Conservation (phyloP, 108 stramenopile genomes). For the Stephanodiscus minutulus region DNA sequence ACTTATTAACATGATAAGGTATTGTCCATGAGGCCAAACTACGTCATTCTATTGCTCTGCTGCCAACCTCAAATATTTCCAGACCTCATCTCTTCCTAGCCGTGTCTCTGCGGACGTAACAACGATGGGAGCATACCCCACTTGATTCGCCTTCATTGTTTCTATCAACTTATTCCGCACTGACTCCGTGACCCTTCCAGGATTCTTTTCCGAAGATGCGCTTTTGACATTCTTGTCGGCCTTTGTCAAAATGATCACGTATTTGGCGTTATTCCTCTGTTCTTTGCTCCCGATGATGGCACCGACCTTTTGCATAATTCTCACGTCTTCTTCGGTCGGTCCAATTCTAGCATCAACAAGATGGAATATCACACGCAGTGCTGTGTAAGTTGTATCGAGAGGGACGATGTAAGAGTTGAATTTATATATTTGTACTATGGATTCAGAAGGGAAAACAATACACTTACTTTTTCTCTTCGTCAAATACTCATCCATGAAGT, state of each 20-base stretch:
- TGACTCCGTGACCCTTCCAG: slow-evolving; percentile 68
- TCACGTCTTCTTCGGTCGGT: slow-evolving; percentile 86
- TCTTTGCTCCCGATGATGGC: slow-evolving; percentile 40
- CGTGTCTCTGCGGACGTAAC: slow-evolving; percentile 84
- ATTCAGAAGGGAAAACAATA: neutral
- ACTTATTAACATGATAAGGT: neutral
- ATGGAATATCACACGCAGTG: slow-evolving; percentile 87
- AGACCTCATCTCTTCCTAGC: slow-evolving; percentile 83
- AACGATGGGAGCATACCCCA: slow-evolving; percentile 75
- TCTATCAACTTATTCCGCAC: slow-evolving; percentile 64
- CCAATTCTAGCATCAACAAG: slow-evolving; percentile 93
- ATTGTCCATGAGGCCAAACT: neutral
- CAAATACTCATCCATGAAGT: slow-evolving; percentile 83
- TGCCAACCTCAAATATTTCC: slow-evolving; percentile 70
- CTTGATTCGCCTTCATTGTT: slow-evolving; percentile 69
- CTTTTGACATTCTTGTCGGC: slow-evolving; percentile 92
- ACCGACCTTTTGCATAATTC: slow-evolving; percentile 85
- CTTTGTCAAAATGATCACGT: slow-evolving; percentile 93
- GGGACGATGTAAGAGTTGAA: neutral
- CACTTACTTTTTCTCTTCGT: slow-evolving; percentile 47
- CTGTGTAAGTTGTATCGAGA: neutral
- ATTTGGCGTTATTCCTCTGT: slow-evolving; percentile 56
- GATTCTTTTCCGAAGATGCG: slow-evolving; percentile 51
- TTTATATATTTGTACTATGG: no score
- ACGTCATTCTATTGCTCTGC: slow-evolving; percentile 22